Evolutionary conservation across 768 basidiomycete species (phyloP), one percentile per base, ranked within the genome.

Genomic region (Lactarius quietus): DNA sequence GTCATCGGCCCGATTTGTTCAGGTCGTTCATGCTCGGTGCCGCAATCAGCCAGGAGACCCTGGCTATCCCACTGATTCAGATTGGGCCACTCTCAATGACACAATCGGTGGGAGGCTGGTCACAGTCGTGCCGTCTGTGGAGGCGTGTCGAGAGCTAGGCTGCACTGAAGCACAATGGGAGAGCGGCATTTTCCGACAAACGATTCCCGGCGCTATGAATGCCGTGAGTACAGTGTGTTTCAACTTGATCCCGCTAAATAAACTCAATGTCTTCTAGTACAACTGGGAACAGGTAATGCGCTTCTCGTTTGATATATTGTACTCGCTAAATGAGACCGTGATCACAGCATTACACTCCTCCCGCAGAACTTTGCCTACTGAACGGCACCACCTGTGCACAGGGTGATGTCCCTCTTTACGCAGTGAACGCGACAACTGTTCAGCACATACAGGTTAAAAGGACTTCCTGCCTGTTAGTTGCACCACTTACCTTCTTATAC

Each of bases 31-130:
- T 8, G 52, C 63, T 1, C 33, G 52, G 39, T 69, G 68, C 59
- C 66, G 68, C 59, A 69, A 63, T 45, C 62, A 69, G 33, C 68
- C 68, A 20, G 66, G 66, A 28, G 59, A 67, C 28, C 38, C 59
- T 39, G 59, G 55, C 6, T 69, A 63, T 56, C 68, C 68, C 14
- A 38, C 58, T 4, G 18, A 23, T 6, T 28, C 61, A 20, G 53
- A 58, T 20, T 69, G 68, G 68, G 59, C 61, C 20, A 26, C 57
- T 51, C 62, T 69, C 7, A 64, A 69, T 18, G 57, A 67, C 29
- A 51, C 57, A 23, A 52, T 67, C 5, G n/a, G 41, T n/a, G 66
- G 68, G 12, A 58, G 59, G 15, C 59, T 69, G 12, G 12, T 69
- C 28, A 38, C 38, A 4, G 62, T 64, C 56, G 54, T 67, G 3